A percentile compares a stretch with the other conserved stretches of the same genome.
These are phyloP conservation scores for Aspergillus texensis DNA, from an alignment of 2,329 filamentous ascomycete genomes.

Conservation along the genomic window DNA sequence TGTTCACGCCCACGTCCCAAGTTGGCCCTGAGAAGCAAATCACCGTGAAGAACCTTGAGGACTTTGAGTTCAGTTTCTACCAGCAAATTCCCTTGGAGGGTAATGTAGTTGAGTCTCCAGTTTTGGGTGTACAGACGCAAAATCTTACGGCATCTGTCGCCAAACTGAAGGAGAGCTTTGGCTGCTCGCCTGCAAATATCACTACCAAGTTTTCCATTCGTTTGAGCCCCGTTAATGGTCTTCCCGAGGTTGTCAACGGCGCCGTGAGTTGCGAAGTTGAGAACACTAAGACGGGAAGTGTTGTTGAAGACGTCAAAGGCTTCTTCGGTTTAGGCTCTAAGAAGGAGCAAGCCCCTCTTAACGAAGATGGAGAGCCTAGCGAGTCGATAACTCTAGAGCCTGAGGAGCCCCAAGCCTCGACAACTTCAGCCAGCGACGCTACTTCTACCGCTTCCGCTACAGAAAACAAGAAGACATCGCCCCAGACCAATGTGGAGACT, in stretches of 20 bases:
- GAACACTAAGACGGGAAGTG: constrained; percentile 71
- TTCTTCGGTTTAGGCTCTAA: constrained; percentile 92
- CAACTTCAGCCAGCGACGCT: constrained; percentile 47
- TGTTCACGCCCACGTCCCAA: constrained; percentile 78
- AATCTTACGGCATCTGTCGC: constrained; percentile 86
- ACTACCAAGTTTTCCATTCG: constrained; percentile 77
- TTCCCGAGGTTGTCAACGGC: constrained; percentile 77
- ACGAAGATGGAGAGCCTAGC: constrained; percentile 60
- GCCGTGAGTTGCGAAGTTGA: constrained; percentile 84
- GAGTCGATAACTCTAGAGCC: constrained; percentile 51
- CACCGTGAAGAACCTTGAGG: constrained; percentile 77
- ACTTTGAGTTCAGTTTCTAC: constrained; percentile 79
- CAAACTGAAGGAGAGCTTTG: constrained; percentile 74
- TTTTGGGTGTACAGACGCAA: constrained; percentile 70
- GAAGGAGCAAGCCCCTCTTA: constrained; percentile 75
- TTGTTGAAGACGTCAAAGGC: constrained; percentile 94
- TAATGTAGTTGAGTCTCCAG: constrained; percentile 57
- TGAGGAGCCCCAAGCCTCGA: constrained; percentile 51
- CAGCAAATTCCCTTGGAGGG: constrained; percentile 63
- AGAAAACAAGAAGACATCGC: constrained; percentile 42
- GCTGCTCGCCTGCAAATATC: constrained; percentile 75
- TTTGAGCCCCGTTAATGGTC: constrained; percentile 71
- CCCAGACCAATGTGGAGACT: constrained; percentile 53
- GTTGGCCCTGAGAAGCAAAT: constrained; percentile 81
- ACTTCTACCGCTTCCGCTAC: constrained; percentile 54